Evolutionary conservation across 345 rosid genomes (phyloP).

Genomic region (Odontarrhena argentea): DNA sequence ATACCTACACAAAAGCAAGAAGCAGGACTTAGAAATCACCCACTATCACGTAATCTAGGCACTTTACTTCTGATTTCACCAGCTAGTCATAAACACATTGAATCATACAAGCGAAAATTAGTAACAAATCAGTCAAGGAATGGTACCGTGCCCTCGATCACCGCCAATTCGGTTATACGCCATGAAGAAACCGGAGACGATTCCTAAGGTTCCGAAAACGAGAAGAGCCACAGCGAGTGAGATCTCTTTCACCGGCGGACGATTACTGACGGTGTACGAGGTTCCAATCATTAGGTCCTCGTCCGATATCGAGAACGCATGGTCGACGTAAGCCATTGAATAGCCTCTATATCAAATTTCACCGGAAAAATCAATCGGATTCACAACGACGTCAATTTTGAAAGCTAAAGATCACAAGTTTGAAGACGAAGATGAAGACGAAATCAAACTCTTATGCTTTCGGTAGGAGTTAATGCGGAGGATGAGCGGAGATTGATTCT

Average conservation of each 20-base stretch:
- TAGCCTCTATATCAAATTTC: conserved; percentile 15
- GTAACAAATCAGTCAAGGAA: neutral
- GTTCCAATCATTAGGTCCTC: conserved; percentile 88
- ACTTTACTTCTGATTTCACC: neutral
- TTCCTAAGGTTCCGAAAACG: conserved; percentile 75
- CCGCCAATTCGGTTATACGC: conserved; percentile 79
- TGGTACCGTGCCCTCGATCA: conserved; percentile 80
- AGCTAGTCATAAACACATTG: conserved; percentile 3
- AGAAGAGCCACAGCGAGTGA: conserved; percentile 88
- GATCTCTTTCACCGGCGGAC: conserved; percentile 95
- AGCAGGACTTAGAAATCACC: conserved; percentile 16
- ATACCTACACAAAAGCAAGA: neutral
- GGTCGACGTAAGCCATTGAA: conserved; percentile 95
- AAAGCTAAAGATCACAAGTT: conserved; percentile 34
- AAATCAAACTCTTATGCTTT: conserved; percentile 30
- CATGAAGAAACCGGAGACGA: conserved; percentile 74
- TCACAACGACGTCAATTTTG: neutral
- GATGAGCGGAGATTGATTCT: neutral
- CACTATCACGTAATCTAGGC: neutral
- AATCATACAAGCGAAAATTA: conserved; percentile 22
- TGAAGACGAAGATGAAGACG: conserved; percentile 29
- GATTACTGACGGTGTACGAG: conserved; percentile 64
- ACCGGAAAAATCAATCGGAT: conserved; percentile 25
- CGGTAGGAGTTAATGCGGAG: conserved; percentile 8
- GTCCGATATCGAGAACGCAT: conserved; percentile 94